Percentiles rank a stretch among this genome's conserved stretches.
These are phyloP conservation scores for Dispira parvispora DNA, from an alignment of 192 early-diverging fungal species.

Conservation along the genomic window DNA sequence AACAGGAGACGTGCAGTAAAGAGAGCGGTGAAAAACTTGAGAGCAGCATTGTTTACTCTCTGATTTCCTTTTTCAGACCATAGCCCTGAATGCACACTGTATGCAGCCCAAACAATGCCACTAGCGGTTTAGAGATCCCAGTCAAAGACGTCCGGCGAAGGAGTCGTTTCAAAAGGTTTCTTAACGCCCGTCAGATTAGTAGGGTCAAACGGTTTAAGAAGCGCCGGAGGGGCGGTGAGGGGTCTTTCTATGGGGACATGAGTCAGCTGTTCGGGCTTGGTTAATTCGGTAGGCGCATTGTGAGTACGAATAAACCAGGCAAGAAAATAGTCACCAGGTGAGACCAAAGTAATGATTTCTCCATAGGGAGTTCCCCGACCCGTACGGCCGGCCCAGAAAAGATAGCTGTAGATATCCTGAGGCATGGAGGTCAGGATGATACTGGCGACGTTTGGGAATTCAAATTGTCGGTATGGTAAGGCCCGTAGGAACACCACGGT, in stretches of 20 bases:
- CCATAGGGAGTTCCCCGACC: not conserved
- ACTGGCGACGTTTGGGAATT: conserved; percentile 2
- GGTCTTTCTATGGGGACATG: not conserved
- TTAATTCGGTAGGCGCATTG: not conserved
- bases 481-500: not conserved
- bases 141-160: no score
- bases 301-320: not conserved
- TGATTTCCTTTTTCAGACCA: no score
- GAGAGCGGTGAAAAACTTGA: no score
- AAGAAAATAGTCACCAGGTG: not conserved
- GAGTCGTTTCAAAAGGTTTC: not conserved
- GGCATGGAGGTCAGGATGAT: not conserved
- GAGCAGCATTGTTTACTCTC: no score
- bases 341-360: not conserved
- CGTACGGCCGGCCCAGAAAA: not conserved
- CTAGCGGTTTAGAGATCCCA: no score
- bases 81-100: no score
- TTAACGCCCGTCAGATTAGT: not conserved
- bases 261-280: not conserved
- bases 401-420: not conserved
- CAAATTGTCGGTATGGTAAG: not conserved
- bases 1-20: no score
- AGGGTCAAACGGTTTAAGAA: not conserved
- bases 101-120: no score
- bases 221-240: not conserved